Percentiles rank a stretch among this genome's conserved stretches.
phyloP scores from a whole-genome alignment of 2,329 filamentous ascomycete genomes.

The Microsporum audouinii region DNA sequence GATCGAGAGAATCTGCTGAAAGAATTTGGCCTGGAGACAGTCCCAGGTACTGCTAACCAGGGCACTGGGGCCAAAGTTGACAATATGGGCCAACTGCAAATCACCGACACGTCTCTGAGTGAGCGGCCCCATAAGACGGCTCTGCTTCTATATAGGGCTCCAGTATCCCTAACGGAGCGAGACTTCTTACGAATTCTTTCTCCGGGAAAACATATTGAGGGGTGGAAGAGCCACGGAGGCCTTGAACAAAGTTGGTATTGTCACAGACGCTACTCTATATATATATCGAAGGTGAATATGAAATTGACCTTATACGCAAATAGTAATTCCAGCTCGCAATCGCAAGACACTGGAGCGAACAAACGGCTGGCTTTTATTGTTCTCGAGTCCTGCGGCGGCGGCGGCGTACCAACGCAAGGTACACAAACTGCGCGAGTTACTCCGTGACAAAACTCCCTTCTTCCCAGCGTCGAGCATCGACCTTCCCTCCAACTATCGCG shows the following conservation, averaged over 20 bases:
- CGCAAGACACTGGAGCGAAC: conserved; percentile 12
- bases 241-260: conserved; percentile 13
- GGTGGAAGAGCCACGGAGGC: conserved; percentile 11
- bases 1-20: conserved; percentile 6
- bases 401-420: conserved; percentile 15
- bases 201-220: conserved; percentile 11
- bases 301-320: background rate
- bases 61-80: conserved; percentile 12
- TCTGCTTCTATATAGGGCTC: conserved; percentile 13
- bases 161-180: conserved; percentile 13
- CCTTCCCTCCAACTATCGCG: conserved; percentile 11
- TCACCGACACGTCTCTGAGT: conserved; percentile 11
- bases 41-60: conserved; percentile 11
- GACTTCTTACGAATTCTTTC: conserved; percentile 15
- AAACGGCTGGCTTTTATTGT: conserved; percentile 16
- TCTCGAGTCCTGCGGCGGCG: conserved; percentile 15
- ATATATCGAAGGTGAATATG: background rate
- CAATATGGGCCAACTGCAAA: conserved; percentile 10
- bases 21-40: conserved; percentile 15
- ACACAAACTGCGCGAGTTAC: conserved; percentile 10
- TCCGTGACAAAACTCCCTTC: conserved; percentile 10
- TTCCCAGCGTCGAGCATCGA: conserved; percentile 9
- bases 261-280: no score
- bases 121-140: conserved; percentile 15
- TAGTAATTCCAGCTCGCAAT: conserved; percentile 17